Percentiles rank a stretch among this genome's conserved stretches.
These are phyloP conservation scores for Rusavskia elegans DNA, from an alignment of 495 filamentous ascomycete species.

Conservation along the genomic window DNA sequence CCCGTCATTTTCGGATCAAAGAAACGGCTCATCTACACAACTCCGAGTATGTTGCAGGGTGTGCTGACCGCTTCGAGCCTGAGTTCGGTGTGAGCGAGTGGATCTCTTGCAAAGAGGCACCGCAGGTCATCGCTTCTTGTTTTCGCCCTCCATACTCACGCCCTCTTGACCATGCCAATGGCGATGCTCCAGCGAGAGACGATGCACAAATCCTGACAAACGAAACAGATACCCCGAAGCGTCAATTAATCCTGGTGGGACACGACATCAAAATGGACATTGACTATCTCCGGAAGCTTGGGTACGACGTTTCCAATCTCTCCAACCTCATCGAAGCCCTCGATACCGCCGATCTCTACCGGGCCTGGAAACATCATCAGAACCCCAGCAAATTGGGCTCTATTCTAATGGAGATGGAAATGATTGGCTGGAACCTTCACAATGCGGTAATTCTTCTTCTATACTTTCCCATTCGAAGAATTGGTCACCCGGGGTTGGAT, in stretches of 20 bases:
- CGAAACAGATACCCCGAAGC: constrained; percentile 11
- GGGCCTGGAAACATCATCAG: constrained; percentile 30
- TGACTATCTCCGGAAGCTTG: constrained; percentile 40
- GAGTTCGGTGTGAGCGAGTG: constrained; percentile 47
- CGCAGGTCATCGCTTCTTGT: constrained; percentile 25
- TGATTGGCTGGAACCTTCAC: constrained; percentile 52
- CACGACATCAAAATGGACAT: constrained; percentile 56
- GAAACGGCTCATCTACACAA: constrained; percentile 56
- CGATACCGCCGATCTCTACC: constrained; percentile 58
- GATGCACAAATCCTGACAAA: background rate
- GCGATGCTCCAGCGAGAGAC: background rate
- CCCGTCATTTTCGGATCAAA: constrained; percentile 58
- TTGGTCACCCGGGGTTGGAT: too few species aligned
- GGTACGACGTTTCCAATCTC: constrained; percentile 38
- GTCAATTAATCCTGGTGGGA: constrained; percentile 63
- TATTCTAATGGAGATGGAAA: constrained; percentile 47
- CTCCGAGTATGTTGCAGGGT: constrained; percentile 45
- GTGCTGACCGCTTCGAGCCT: constrained; percentile 50
- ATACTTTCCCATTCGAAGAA: background rate
- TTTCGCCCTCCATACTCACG: constrained; percentile 34
- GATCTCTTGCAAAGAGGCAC: constrained; percentile 23
- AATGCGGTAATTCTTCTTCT: constrained; percentile 39
- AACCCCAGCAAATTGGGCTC: constrained; percentile 36
- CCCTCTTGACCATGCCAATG: background rate
- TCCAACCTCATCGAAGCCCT: constrained; percentile 42